Evolutionary conservation across 1,284 basidiomycete genomes (phyloP), one percentile per base, ranked within the genome.

Genomic region (Pascua sp.): DNA sequence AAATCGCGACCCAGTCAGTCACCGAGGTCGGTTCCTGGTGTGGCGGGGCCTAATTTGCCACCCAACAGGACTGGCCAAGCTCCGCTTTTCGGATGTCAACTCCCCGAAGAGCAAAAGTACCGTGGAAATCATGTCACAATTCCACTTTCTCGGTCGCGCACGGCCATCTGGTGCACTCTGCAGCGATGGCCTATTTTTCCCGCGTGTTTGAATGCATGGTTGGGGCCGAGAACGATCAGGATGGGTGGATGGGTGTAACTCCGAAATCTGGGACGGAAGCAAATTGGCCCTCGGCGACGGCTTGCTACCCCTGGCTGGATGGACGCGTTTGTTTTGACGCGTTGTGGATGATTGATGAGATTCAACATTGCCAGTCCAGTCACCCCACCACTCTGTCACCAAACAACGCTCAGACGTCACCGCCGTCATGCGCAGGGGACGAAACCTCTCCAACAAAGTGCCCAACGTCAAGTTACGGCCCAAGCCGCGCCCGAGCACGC

Each of bases 401-500:
- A 10, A 42, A 16, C 8, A 48, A 42, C 18, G 39, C 42, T 43
- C 32, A 46, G 49, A 43, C 48, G 24, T 11, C 37, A 24, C 43
- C 40, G 36, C 39, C 37, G 36, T 42, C 39, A 69, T 72, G 67
- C 71, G 72, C 56, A 61, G 72, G 44, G 57, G 72, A n/a, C 70
- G 70, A 8, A 72, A 77, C 60, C 49, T 75, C 16, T 75, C 71
- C 2, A 59, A 53, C 56, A 75, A 75, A 57, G 61, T 77, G 4
- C 69, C 72, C 4, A 71, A 73, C 56, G 75, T 75, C 57, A 77
- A 75, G 58, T 60, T 75, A 12, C 70, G 75, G 2, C 75, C 75
- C 1, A 70, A 65, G 13, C 70, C 67, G 2, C 39, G 49, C 16
- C 39, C 49, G 17, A 52, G 54, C 38, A 52, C 54, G 45, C 62